phyloP scores from a whole-genome alignment of 1,284 basidiomycete species.

The Irpex rosettiformis region DNA sequence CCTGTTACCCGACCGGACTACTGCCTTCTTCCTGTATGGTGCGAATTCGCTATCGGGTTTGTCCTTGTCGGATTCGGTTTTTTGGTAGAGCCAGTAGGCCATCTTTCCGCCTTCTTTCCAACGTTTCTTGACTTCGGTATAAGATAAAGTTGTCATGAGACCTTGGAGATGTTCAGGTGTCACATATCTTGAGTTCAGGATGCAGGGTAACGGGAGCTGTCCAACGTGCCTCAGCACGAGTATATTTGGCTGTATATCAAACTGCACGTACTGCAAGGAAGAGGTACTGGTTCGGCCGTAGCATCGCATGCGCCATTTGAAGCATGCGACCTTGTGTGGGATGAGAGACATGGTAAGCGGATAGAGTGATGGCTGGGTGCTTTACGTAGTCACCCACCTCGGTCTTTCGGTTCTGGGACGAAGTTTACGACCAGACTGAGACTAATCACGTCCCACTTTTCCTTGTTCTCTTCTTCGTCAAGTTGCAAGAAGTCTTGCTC shows the following conservation, averaged over 20 bases:
- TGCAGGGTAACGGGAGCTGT: constrained; percentile 78
- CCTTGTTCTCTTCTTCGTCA: constrained; percentile 42
- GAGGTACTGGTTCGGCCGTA: constrained; percentile 53
- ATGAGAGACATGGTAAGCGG: too few species aligned
- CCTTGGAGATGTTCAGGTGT: constrained; percentile 52
- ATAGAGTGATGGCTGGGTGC: too few species aligned
- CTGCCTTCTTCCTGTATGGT: constrained; percentile 51
- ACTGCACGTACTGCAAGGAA: constrained; percentile 64
- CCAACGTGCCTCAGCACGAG: constrained; percentile 1
- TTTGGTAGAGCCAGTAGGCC: constrained; percentile 71
- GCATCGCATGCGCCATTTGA: constrained; percentile 55
- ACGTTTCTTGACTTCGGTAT: constrained; percentile 51
- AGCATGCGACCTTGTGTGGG: constrained; percentile 79
- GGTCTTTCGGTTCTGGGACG: constrained; percentile 67
- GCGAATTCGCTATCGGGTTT: constrained; percentile 14
- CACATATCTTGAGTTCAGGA: constrained; percentile 80
- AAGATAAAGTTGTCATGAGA: constrained; percentile 66
- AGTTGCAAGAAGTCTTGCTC: constrained; percentile 82
- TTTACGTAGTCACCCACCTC: constrained; percentile 71
- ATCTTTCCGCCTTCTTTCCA: constrained; percentile 72
- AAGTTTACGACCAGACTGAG: constrained; percentile 88
- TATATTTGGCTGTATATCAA: neutral
- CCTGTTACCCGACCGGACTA: constrained; percentile 59
- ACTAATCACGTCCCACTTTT: constrained; percentile 74
- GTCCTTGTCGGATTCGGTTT: constrained; percentile 23